Base-by-base conservation (phyloP, 2,329 filamentous ascomycete genomes). In the Fusarium udum region DNA sequence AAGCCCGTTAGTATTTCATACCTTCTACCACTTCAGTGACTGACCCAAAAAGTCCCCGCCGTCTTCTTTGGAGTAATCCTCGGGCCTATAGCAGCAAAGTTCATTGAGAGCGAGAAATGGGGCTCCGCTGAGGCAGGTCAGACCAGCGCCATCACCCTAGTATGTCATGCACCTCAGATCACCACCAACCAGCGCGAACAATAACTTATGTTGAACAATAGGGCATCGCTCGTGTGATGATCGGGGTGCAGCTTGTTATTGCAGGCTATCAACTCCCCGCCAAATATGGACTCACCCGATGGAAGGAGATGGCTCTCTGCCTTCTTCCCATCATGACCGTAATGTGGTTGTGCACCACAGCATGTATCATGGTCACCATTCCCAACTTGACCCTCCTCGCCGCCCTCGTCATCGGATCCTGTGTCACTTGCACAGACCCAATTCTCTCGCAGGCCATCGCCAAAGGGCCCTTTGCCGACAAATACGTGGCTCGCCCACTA, bases 221-320 rank as follows among this genome's bases (percentile, higher is more conserved):
- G 81, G 86, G 85, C 18, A 71, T 91, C 20, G 84, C 85, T 59
- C 84, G 89, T 18, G 82, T 91, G n/a, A 87, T 91, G 70, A 90
- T 91, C 62, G 88, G 89, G 8, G 84, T 91, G 7, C 89, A 91
- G 69, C 83, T 91, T 22, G 84, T 91, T 42, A 91, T 91, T 61
- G 89, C 88, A 7, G 90, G 89, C 32, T 91, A 87, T 72, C 88
- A 91, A 75, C 81, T 91, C 4, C 90, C 89, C 0, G 86, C 87
- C 48, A 86, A 84, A 75, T 91, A 91, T 76, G 79, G 85, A 39
- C 79, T 80, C 68, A 75, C 79, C 6, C 85, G 85, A 6, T 87
- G 85, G 81, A 87, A 85, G 64, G 88, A 89, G 64, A 85, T 91
- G 80, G 79, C 84, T 6, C 82, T 91, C 16, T 87, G 85, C 48